Conservation (phyloP, 257 asterid species). For the Solanum okadae region DNA sequence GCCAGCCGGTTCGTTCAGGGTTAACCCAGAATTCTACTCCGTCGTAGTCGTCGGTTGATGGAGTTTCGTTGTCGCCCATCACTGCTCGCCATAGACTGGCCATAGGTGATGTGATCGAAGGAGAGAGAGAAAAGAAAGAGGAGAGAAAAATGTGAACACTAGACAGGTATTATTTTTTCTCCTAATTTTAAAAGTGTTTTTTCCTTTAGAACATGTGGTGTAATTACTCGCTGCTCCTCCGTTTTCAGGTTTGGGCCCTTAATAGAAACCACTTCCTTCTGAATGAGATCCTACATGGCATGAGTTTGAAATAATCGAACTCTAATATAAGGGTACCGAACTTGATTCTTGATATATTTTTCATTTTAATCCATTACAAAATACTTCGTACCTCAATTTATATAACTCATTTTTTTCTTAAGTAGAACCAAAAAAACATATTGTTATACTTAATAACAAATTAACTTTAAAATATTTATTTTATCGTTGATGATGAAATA, state of each 20-base stretch:
- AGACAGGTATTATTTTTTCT: background rate
- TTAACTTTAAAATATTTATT: no score
- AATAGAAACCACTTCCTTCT: no score
- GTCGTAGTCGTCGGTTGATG: constrained; percentile 51
- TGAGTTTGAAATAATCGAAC: no score
- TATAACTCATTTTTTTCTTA: background rate
- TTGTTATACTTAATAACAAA: no score
- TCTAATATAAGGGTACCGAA: accelerated
- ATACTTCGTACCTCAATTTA: no score
- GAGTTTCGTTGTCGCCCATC: constrained; percentile 55
- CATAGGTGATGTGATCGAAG: background rate
- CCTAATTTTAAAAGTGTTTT: background rate
- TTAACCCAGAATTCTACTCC: constrained; percentile 77
- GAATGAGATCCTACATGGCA: accelerated
- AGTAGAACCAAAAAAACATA: background rate
- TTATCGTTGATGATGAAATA: no score
- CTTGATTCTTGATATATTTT: no score
- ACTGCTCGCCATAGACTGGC: constrained; percentile 85
- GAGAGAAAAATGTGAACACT: background rate
- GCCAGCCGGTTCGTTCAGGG: constrained; percentile 90
- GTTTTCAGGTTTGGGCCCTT: no score
- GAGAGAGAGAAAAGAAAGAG: background rate
- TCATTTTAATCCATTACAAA: no score
- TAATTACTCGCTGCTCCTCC: background rate
- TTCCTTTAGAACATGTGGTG: background rate